These are phyloP conservation scores for Paramarasmius palmivorus DNA, from an alignment of 1,284 basidiomycete genomes.

Conservation along the genomic window DNA sequence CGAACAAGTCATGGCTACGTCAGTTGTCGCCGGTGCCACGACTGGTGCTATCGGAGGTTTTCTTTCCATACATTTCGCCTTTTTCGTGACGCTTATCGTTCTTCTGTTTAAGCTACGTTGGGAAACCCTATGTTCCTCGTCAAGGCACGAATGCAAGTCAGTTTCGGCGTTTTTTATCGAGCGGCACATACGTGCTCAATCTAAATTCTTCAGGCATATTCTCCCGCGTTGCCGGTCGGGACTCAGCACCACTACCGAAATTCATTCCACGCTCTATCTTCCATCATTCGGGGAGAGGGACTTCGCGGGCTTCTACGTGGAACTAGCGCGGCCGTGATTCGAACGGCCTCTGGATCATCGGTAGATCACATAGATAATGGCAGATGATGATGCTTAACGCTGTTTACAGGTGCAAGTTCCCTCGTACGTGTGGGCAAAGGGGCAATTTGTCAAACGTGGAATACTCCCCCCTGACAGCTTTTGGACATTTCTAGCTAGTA, in stretches of 20 bases:
- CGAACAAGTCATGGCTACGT: constrained; percentile 72
- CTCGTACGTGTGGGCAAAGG: constrained; percentile 92
- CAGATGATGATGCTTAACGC: constrained; percentile 1
- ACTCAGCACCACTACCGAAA: constrained; percentile 90
- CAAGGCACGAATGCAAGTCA: constrained; percentile 95
- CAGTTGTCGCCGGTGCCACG: constrained; percentile 81
- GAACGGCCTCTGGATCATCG: constrained; percentile 93
- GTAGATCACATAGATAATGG: constrained; percentile 40
- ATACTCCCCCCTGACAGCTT: constrained; percentile 76
- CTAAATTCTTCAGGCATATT: constrained; percentile 73
- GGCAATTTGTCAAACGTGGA: constrained; percentile 64
- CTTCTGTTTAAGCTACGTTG: constrained; percentile 85
- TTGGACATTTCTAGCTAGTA: constrained; percentile 88
- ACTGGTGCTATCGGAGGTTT: constrained; percentile 94
- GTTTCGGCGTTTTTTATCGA: constrained; percentile 19
- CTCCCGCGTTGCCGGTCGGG: constrained; percentile 91
- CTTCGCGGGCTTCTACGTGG: constrained; percentile 84
- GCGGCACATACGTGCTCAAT: neutral
- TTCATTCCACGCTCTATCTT: constrained; percentile 78
- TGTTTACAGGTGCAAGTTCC: constrained; percentile 83
- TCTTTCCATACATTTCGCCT: too few species aligned
- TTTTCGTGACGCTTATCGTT: too few species aligned
- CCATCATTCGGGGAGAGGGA: constrained; percentile 80
- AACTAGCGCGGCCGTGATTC: constrained; percentile 89
- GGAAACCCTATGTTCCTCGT: constrained; percentile 97